Conservation (phyloP, 148 eudicot genomes). For the Talinum fruticosum region DNA sequence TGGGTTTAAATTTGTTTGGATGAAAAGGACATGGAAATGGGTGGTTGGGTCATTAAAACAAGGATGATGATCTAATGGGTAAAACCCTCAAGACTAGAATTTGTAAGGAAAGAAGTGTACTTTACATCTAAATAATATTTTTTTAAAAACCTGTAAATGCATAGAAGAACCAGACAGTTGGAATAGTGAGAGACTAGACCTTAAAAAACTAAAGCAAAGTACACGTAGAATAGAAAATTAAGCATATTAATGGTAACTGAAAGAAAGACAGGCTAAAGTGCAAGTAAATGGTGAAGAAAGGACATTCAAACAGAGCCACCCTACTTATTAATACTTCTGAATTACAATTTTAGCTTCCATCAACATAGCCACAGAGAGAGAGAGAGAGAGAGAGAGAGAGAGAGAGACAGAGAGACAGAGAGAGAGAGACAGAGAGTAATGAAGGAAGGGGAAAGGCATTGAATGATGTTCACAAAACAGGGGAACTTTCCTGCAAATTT, state of each 20-base stretch:
- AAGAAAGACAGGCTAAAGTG: constrained; percentile 31
- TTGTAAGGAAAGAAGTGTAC: constrained; percentile 21
- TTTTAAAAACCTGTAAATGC: constrained; percentile 16
- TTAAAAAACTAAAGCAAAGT: constrained; percentile 29
- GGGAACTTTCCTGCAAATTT: constrained; percentile 1
- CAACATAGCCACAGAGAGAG: neutral
- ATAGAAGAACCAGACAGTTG: constrained; percentile 40
- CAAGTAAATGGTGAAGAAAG: constrained; percentile 18
- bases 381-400: neutral
- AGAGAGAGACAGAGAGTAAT: neutral
- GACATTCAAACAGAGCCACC: neutral
- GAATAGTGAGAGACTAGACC: constrained; percentile 29
- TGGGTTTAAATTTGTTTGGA: constrained; percentile 5
- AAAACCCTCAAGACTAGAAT: constrained; percentile 22
- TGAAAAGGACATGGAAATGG: constrained; percentile 31
- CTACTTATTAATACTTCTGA: neutral
- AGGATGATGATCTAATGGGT: constrained; percentile 23
- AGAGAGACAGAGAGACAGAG: neutral
- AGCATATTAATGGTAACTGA: constrained; percentile 33
- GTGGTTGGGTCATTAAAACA: constrained; percentile 25
- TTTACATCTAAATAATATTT: neutral
- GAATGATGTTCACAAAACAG: constrained; percentile 16
- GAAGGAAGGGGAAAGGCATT: constrained; percentile 10
- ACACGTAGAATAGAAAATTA: constrained; percentile 19
- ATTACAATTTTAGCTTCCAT: constrained; percentile 8